These are phyloP conservation scores for Hippophae tibetana DNA, from an alignment of 306 rosid genomes.

Conservation along the genomic window DNA sequence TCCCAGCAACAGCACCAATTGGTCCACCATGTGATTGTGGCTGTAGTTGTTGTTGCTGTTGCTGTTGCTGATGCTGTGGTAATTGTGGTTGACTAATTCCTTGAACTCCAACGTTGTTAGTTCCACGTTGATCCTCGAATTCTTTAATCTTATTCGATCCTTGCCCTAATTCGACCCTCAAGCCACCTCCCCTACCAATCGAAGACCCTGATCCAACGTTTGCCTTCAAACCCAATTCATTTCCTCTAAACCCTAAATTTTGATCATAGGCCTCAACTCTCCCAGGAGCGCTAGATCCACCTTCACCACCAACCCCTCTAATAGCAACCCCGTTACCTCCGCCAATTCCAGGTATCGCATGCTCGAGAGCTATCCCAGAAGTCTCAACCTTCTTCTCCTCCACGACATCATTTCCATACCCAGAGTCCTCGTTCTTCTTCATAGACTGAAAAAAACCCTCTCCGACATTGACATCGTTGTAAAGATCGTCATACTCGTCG, in stretches of 20 bases:
- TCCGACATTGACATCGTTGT: slow-evolving; percentile 92
- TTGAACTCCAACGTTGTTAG: slow-evolving; percentile 32
- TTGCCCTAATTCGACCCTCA: slow-evolving; percentile 77
- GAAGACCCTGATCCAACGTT: slow-evolving; percentile 31
- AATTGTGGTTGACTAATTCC: slow-evolving; percentile 37
- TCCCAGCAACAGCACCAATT: too few species aligned
- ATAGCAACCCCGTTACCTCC: slow-evolving; percentile 28
- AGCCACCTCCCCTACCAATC: slow-evolving; percentile 44
- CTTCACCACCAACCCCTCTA: slow-evolving; percentile 25
- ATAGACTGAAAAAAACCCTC: slow-evolving; percentile 84
- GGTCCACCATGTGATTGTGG: too few species aligned
- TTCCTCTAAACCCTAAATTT: slow-evolving; percentile 30
- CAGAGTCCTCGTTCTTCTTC: slow-evolving; percentile 61
- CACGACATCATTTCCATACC: slow-evolving; percentile 35
- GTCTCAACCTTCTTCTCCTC: slow-evolving; percentile 46
- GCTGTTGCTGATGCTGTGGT: slow-evolving; percentile 1
- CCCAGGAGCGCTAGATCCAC: slow-evolving; percentile 36
- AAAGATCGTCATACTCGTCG: slow-evolving; percentile 90
- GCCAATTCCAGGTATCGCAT: slow-evolving; percentile 44
- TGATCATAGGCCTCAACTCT: slow-evolving; percentile 40
- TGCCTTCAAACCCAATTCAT: slow-evolving; percentile 35
- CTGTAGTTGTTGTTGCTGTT: neutral
- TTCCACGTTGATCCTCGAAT: slow-evolving; percentile 52
- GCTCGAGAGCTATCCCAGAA: slow-evolving; percentile 11
- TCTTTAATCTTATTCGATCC: slow-evolving; percentile 41